phyloP scores from a whole-genome alignment of 164 flowering plant genomes.

The Vitis riparia region DNA sequence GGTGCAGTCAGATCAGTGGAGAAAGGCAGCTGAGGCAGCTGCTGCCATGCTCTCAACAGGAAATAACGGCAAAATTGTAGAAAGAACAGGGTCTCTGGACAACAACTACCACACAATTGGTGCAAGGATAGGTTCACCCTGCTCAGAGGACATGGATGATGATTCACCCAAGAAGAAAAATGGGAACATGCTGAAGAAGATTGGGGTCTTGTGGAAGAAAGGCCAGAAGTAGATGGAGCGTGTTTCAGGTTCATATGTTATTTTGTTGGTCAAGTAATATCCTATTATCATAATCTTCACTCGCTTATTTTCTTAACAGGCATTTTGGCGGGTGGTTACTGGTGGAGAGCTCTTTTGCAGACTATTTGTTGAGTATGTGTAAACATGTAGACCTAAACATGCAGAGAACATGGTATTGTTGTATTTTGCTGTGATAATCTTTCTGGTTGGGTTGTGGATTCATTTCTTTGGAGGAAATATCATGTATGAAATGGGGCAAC shows the following conservation, averaged over 20 bases:
- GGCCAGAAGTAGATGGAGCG: conserved; percentile 28
- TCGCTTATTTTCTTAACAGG: no score
- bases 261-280: background rate
- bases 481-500: no score
- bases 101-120: conserved; percentile 19
- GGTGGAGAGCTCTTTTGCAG: background rate
- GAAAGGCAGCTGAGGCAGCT: conserved; percentile 98
- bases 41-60: conserved; percentile 66
- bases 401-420: background rate
- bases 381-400: background rate
- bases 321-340: no score
- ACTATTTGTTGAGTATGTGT: conserved; percentile 8
- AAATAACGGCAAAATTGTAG: conserved; percentile 31
- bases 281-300: no score
- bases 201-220: conserved; percentile 51
- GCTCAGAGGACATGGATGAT: conserved; percentile 36
- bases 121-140: conserved; percentile 31
- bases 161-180: conserved; percentile 51
- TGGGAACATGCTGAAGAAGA: conserved; percentile 47
- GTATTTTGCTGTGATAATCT: background rate
- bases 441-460: background rate
- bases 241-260: conserved; percentile 10
- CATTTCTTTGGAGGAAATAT: background rate
- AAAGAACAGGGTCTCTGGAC: conserved; percentile 34
- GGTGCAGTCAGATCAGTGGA: conserved; percentile 97